Base-by-base conservation (phyloP, 2,329 filamentous ascomycete species). In the Nannizziopsis arthrosporioides region DNA sequence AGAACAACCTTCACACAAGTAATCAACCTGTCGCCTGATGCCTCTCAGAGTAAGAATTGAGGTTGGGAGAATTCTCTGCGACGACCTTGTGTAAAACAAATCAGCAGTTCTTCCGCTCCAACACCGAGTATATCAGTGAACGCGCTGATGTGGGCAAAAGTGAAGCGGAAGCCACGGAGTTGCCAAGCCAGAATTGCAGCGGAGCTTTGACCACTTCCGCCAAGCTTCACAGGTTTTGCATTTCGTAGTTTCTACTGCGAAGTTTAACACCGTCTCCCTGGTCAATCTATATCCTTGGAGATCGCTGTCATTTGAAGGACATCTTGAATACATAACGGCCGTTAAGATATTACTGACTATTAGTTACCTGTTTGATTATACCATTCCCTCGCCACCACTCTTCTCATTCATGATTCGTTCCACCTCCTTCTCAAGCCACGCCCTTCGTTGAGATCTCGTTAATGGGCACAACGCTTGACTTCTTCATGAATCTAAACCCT, bases 401-500 rank as follows among this genome's bases (percentile, higher is more conserved):
- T 31, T 37, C 30, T 34, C 19, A n/a, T 10, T 17, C n/a, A n/a
- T n/a, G n/a, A n/a, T n/a, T n/a, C n/a, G n/a, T 8, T 45, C 12
- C 27, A 18, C 4, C 42, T 18, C 11, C 14, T 14, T 30, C 18
- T 49, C 30, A 51, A 12, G 31, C 41, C 27, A 40, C 14, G 19
- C 15, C 27, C 42, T 51, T 49, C 36, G 35, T 27, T 12, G 41
- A 19, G 18, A 41, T 14, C 22, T 52, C 37, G 10, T 9, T 42
- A 10, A 42, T 35, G 27, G 22, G 27, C 14, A 42, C 32, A 39
- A 35, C 40, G 19, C 36, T 44, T 15, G 30, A 73, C 68, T 77
- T 80, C 55, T 69, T 76, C 3, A 76, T 72, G n/a, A 82, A 59
- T 51, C 74, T 73, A 53, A 79, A 72, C 0, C 78, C 78, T 53